Percentiles rank a stretch among this genome's conserved stretches.
These are phyloP conservation scores for Hortiboletus campestris DNA, from an alignment of 768 basidiomycete species.

Conservation along the genomic window DNA sequence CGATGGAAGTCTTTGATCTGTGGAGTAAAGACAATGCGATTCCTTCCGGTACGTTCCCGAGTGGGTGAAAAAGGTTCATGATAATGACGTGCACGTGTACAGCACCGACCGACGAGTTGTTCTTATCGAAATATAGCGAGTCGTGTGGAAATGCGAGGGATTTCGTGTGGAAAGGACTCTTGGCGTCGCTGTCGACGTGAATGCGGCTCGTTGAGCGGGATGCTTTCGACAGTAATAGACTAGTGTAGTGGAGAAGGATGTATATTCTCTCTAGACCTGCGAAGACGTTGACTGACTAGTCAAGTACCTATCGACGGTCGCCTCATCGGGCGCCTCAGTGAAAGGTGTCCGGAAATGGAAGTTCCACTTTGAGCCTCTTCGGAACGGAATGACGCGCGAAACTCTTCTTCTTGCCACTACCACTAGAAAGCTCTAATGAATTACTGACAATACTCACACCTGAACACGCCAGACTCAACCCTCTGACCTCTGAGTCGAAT, in stretches of 20 bases:
- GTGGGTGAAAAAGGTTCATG: neutral
- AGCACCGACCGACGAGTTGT: conserved; percentile 63
- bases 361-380: too few relatives aligned
- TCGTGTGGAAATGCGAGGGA: conserved; percentile 76
- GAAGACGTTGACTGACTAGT: neutral
- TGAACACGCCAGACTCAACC: neutral
- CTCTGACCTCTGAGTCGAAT: too few relatives aligned
- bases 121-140: conserved; percentile 76
- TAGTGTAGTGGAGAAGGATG: neutral
- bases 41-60: conserved; percentile 41
- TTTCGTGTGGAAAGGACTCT: conserved; percentile 69
- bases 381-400: too few relatives aligned
- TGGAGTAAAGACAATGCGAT: conserved; percentile 67
- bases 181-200: conserved; percentile 33
- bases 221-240: neutral
- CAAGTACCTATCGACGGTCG: too few relatives aligned
- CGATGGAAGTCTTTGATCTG: conserved; percentile 69
- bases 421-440: neutral
- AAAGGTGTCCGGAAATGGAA: too few relatives aligned
- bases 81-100: neutral
- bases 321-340: too few relatives aligned
- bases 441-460: neutral
- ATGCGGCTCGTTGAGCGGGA: neutral
- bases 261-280: neutral
- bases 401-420: too few relatives aligned